phyloP scores from a whole-genome alignment of 2,329 filamentous ascomycete genomes.

The Nakataea oryzae region DNA sequence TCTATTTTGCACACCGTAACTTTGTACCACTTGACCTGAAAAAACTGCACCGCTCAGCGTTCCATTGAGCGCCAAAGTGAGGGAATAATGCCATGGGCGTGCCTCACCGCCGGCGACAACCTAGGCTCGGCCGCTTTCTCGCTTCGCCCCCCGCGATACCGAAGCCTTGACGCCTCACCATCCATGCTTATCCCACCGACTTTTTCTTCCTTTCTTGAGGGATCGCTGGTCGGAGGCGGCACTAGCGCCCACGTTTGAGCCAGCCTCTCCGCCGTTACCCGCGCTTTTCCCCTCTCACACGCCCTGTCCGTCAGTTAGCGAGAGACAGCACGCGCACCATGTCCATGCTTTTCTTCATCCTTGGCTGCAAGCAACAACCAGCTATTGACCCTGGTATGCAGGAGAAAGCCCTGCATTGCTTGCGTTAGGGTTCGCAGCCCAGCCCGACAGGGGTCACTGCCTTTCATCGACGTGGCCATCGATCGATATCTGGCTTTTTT shows the following conservation, averaged over 20 bases:
- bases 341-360: too few relatives aligned
- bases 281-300: too few relatives aligned
- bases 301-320: too few relatives aligned
- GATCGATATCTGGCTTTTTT: neutral
- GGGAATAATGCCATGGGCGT: neutral
- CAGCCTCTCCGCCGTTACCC: neutral
- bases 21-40: neutral
- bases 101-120: neutral
- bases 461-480: neutral
- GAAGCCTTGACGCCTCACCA: neutral
- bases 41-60: too few relatives aligned
- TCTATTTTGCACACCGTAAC: neutral
- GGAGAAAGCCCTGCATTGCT: neutral
- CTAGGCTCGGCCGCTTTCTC: too few relatives aligned
- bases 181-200: neutral
- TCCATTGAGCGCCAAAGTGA: neutral
- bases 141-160: neutral
- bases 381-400: neutral
- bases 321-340: too few relatives aligned
- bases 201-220: neutral
- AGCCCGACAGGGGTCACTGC: neutral
- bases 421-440: neutral
- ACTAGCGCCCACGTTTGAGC: neutral
- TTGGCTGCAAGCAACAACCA: too few relatives aligned
- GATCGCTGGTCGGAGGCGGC: neutral